phyloP scores from a whole-genome alignment of 805 yeast genomes.

The Zygosaccharomyces siamensis region DNA sequence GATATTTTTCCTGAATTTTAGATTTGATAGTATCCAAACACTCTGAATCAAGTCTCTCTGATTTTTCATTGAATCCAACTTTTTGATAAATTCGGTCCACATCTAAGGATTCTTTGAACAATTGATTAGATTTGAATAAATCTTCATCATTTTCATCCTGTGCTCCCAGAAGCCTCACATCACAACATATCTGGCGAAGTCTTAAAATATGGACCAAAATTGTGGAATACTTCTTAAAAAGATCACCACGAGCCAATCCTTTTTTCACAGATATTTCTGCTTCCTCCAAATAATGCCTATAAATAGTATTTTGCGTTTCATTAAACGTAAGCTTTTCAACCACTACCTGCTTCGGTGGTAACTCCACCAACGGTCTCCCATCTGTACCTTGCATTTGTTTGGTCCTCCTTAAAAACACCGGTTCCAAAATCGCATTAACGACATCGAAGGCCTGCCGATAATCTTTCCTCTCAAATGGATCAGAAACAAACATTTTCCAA shows the following conservation, averaged over 20 bases:
- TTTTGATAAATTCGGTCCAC: slow-evolving; percentile 3
- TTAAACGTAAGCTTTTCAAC: slow-evolving; percentile 65
- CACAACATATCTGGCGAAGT: slow-evolving; percentile 85
- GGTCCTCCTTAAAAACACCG: slow-evolving; percentile 77
- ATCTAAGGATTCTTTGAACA: slow-evolving; percentile 9
- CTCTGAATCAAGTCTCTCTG: slow-evolving; percentile 1
- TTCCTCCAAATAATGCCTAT: slow-evolving; percentile 59
- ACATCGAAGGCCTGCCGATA: slow-evolving; percentile 71
- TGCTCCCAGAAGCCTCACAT: slow-evolving; percentile 54
- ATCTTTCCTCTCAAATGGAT: slow-evolving; percentile 74
- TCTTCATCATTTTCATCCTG: slow-evolving; percentile 52
- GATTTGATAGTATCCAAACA: slow-evolving; percentile 1
- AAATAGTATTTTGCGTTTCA: slow-evolving; percentile 59
- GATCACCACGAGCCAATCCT: slow-evolving; percentile 58
- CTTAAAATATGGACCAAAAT: slow-evolving; percentile 80
- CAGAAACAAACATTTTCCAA: slow-evolving; percentile 82
- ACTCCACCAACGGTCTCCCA: slow-evolving; percentile 67
- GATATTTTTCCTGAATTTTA: slow-evolving; percentile 25
- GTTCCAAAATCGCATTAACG: slow-evolving; percentile 80
- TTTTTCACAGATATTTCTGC: slow-evolving; percentile 61
- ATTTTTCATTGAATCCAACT: not conserved
- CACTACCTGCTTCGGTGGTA: slow-evolving; percentile 71
- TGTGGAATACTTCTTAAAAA: slow-evolving; percentile 68
- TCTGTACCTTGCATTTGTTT: slow-evolving; percentile 72
- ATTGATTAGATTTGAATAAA: slow-evolving; percentile 19